phyloP scores from a whole-genome alignment of 768 basidiomycete species.

The Tylopilus vinaceipallidus region DNA sequence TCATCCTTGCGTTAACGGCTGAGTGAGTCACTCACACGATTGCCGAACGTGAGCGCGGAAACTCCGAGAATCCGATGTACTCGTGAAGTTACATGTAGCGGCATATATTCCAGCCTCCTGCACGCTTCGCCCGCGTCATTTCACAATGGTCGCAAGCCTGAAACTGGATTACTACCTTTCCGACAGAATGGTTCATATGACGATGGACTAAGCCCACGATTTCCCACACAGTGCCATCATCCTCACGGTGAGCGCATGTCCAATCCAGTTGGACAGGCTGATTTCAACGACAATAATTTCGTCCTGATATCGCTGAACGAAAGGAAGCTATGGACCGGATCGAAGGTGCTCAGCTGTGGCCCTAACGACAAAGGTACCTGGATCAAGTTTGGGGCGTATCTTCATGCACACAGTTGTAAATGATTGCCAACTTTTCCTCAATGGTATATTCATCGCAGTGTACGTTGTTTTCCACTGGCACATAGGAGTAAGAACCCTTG shows the following conservation, averaged over 20 bases:
- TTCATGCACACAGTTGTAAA: constrained; percentile 49
- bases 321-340: constrained; percentile 47
- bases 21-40: too few relatives aligned
- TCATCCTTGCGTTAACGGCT: background rate
- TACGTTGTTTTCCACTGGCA: background rate
- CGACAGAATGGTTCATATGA: too few relatives aligned
- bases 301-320: too few relatives aligned
- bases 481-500: background rate
- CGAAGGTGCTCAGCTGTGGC: constrained; percentile 48
- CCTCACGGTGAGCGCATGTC: too few relatives aligned
- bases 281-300: too few relatives aligned
- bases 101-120: background rate
- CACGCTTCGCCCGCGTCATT: background rate
- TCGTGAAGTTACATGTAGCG: background rate
- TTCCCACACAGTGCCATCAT: too few relatives aligned
- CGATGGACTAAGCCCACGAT: too few relatives aligned
- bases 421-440: constrained; percentile 49
- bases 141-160: background rate
- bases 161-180: background rate
- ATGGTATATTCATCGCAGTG: constrained; percentile 35
- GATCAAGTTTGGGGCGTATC: constrained; percentile 45
- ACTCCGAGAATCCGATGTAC: too few relatives aligned
- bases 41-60: too few relatives aligned
- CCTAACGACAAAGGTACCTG: constrained; percentile 56
- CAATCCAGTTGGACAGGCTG: constrained; percentile 44